Base-by-base conservation (phyloP, 208 protist genomes). In the Trypanosomatidae sp. region DNA sequence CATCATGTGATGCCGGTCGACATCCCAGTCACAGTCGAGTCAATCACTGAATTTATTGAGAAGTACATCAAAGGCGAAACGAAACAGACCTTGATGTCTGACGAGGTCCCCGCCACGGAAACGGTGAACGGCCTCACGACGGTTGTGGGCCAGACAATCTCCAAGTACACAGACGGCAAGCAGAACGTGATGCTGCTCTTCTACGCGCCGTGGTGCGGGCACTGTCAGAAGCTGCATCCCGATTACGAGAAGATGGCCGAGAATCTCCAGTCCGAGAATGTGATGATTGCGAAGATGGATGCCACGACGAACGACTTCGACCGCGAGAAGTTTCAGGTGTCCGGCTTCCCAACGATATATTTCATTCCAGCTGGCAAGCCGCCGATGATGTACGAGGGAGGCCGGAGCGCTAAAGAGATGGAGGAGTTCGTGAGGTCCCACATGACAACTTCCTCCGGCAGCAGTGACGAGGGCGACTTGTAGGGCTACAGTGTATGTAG, bases 161-260 rank as follows among this genome's bases (percentile, higher is more conserved):
- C 59, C 30, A 80, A 88, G 41, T 84, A 93, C 79, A 60, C 88
- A 22, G 68, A 78, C 17, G 66, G 79, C 55, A 78, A 73, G 39
- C 97, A 97, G 76, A 84, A 97, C 76, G 90, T 98, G 19, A 89
- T 99, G 50, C 81, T 99, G 39, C 87, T 98, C 76, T 98, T 99
- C 76, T 98, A 98, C 80, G 98, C 97, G 22, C 95, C 96, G 62
- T 99, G 98, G 98, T 99, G 98, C 76, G 94, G 92, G 33, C 98
- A 99, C 91, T 99, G 98, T 91, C 87, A 97, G 73, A 87, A 90
- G 62, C 77, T 99, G 17, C 84, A 87, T 66, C 96, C 96, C 71
- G 90, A 89, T 36, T 98, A 81, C 59, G 91, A 94, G 36, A 76
- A 83, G 49, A 60, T 97, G 60, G 92, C 91, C 10, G 81, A 84